Base-by-base conservation (phyloP, 169 alveolate genomes). In the Plasmodium gonderi region DNA sequence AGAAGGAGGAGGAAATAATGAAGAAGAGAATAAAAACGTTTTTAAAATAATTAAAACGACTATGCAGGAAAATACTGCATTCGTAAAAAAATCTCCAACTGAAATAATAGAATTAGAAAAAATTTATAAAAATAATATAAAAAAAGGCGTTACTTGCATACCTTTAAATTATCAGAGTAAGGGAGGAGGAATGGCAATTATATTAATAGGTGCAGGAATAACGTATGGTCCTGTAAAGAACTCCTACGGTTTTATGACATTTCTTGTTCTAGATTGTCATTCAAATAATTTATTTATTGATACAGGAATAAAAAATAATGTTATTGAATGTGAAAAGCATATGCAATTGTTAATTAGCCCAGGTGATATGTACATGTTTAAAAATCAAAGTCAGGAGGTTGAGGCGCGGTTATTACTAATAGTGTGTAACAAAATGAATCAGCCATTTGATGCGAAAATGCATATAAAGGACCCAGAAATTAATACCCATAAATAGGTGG, bases 111-210 rank as follows among this genome's bases (percentile, higher is more conserved):
- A 90, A 9, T 79, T 90, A 67, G 94, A 90, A 90, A 90, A 68
- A 47, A 90, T 42, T 67, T 90, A 77, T 69, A 90, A 78, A 69
- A 90, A 90, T 77, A 90, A 90, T 77, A 79, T 90, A 42, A 90
- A 90, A 78, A 78, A 76, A 77, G 94, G 94, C 17, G 94, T 90
- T 3, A 90, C 94, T 6, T 90, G 94, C 51, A 90, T 90, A 45
- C 94, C 94, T 90, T 90, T 90, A 90, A 90, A 90, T 78, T 90
- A 90, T 72, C 94, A 90, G 74, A 79, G 90, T 31, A 90, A 67
- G 49, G 94, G 94, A 31, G 94, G 94, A 29, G 94, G 91, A 90
- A 90, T 90, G 94, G 90, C 91, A 64, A 78, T 90, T 51, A 90
- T 90, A 64, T 90, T 90, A 38, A 90, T 90, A 45, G 94, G 77